A percentile compares a stretch with the other conserved stretches of the same genome.
These are phyloP conservation scores for Ilex asprella DNA, from an alignment of 257 asterid genomes.

Conservation along the genomic window DNA sequence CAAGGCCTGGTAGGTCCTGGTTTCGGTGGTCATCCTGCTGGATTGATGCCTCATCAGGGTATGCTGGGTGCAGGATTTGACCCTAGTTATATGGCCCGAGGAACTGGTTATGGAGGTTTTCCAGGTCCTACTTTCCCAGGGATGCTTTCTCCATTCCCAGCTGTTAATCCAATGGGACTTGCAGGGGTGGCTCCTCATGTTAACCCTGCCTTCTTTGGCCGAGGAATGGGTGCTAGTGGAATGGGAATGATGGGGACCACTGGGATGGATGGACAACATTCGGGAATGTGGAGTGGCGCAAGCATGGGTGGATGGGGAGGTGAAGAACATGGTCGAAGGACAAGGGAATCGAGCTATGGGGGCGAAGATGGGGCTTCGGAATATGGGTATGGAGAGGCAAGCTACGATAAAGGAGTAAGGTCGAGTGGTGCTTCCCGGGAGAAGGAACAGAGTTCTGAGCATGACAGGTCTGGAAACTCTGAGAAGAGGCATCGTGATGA, in stretches of 20 bases:
- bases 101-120: slow-evolving; percentile 51
- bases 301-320: slow-evolving; percentile 48
- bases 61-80: slow-evolving; percentile 59
- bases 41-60: slow-evolving; percentile 45
- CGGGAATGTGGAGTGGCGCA: slow-evolving; percentile 47
- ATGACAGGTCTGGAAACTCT: slow-evolving; percentile 40
- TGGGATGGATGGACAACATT: slow-evolving; percentile 45
- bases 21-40: slow-evolving; percentile 40
- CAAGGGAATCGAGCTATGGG: slow-evolving; percentile 53
- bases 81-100: slow-evolving; percentile 49
- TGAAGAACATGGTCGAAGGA: slow-evolving; percentile 43
- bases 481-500: slow-evolving; percentile 49
- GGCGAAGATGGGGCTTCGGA: slow-evolving; percentile 52
- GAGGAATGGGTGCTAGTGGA: slow-evolving; percentile 46
- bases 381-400: slow-evolving; percentile 40
- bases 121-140: slow-evolving; percentile 48
- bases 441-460: slow-evolving; percentile 39
- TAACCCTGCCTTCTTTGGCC: slow-evolving; percentile 52
- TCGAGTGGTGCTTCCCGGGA: slow-evolving; percentile 36
- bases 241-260: slow-evolving; percentile 46
- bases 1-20: slow-evolving; percentile 33
- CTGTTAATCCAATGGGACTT: slow-evolving; percentile 41
- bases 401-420: slow-evolving; percentile 40
- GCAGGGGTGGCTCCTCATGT: slow-evolving; percentile 57
- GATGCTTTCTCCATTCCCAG: slow-evolving; percentile 40